Evolutionary conservation across 495 filamentous ascomycete genomes (phyloP), one percentile per base, ranked within the genome.

Genomic region (Penicillium crystallinum): DNA sequence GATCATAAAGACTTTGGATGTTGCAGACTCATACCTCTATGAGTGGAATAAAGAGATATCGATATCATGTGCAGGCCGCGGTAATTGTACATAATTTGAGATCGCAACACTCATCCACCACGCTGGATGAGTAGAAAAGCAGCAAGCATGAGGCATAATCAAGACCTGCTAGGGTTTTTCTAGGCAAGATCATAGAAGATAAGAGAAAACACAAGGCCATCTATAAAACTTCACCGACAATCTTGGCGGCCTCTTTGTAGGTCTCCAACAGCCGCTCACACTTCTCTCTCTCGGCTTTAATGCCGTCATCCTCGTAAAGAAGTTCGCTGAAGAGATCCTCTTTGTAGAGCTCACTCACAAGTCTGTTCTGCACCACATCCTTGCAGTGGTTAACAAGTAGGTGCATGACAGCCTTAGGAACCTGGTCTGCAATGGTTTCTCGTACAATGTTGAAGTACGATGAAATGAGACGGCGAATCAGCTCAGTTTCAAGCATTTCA

Each of bases 381-480:
- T 97, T 98, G 68, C 88, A 93, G 72, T 95, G 88, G 70, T 98
- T 97, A 58, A 98, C 93, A 39, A 98, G 83, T 10, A 98, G 84
- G 63, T 98, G 93, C 93, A 98, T 98, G 59, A 98, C 87, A 1
- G 93, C 93, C 73, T 98, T 98, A 41, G 93, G 93, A 17, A 98
- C 95, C 69, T 97, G 92, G 63, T 98, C 93, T 21, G 92, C 92
- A 58, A 97, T 96, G 33, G 88, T 90, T 65, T 98, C 93, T 46
- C 93, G 88, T 10, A 98, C 93, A 57, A 98, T 98, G 62, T 95
- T 91, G 78, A 98, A 98, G 69, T 98, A 98, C 1, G 90, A 96
- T 46, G 87, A 91, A 59, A 98, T 98, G 30, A 98, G 78, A 29
- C 91, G 88, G 29, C 92, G 89, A 64, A 98, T 98, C 21, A 98